Conservation (phyloP, 2,329 filamentous ascomycete species). For the Neonectria hederae region DNA sequence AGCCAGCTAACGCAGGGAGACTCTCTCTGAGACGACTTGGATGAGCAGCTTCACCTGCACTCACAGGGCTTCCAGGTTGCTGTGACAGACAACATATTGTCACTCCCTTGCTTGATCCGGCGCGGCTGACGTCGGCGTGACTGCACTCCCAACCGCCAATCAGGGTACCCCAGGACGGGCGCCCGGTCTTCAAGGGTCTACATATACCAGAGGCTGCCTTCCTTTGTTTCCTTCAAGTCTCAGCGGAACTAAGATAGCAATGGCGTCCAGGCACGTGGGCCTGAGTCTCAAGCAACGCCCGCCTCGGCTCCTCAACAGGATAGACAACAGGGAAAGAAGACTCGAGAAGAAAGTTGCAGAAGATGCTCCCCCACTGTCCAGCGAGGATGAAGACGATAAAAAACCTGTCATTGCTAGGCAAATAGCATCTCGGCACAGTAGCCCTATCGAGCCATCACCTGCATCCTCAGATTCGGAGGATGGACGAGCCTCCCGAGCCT, state of each 20-base stretch:
- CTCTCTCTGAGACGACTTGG: background rate
- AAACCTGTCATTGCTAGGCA: background rate
- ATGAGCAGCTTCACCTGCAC: background rate
- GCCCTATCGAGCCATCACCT: background rate
- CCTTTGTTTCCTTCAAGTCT: background rate
- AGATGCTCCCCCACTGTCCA: conserved; percentile 43
- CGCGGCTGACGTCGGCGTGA: background rate
- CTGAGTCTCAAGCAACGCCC: conserved; percentile 32
- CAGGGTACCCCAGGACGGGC: background rate
- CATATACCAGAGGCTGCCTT: conserved; percentile 1
- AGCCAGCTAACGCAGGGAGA: conserved; percentile 5
- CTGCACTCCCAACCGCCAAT: background rate
- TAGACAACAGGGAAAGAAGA: conserved; percentile 13
- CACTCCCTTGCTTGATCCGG: background rate
- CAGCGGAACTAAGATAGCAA: background rate
- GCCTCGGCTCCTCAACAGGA: conserved; percentile 30
- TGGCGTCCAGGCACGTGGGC: conserved; percentile 23
- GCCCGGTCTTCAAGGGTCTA: background rate
- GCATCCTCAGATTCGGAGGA: conserved; percentile 40
- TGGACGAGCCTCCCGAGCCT: conserved; percentile 37
- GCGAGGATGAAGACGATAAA: conserved; percentile 34
- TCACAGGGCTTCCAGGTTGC: background rate
- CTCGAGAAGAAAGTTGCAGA: conserved; percentile 27
- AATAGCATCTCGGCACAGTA: background rate
- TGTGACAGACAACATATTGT: background rate